phyloP scores from a whole-genome alignment of 2,329 filamentous ascomycete genomes.

The Colletotrichum sp. region DNA sequence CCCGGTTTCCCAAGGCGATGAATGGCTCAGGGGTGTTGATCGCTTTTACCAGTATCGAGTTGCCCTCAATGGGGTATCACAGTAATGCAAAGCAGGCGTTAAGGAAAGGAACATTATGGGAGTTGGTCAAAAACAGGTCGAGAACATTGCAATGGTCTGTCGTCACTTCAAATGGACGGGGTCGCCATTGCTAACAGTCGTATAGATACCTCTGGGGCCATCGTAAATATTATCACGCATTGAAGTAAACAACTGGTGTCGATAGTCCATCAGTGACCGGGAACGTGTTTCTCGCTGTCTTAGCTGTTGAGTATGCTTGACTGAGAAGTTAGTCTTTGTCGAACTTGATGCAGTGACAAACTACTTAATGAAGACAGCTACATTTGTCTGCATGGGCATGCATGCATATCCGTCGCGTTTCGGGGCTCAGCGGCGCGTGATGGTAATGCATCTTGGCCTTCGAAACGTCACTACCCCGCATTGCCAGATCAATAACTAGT shows the following conservation, averaged over 20 bases:
- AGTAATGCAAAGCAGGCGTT: conserved; percentile 5
- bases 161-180: conserved; percentile 2
- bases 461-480: neutral
- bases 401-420: neutral
- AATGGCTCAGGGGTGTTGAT: conserved; percentile 1
- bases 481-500: neutral
- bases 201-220: neutral
- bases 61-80: neutral
- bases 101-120: neutral
- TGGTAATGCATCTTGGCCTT: neutral
- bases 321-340: neutral
- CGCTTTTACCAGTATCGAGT: neutral
- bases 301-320: neutral
- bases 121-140: neutral
- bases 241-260: neutral
- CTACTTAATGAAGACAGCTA: neutral
- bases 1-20: conserved; percentile 34
- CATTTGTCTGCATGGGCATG: neutral
- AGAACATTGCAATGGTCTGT: conserved; percentile 20
- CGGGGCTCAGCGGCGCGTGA: neutral
- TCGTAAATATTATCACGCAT: neutral
- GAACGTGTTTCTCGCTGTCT: neutral
- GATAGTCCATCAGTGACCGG: neutral
- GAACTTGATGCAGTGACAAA: neutral
- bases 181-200: conserved; percentile 11